Conservation (phyloP, 371 early-diverging fungal species). For the Saksenaea oblongispora region DNA sequence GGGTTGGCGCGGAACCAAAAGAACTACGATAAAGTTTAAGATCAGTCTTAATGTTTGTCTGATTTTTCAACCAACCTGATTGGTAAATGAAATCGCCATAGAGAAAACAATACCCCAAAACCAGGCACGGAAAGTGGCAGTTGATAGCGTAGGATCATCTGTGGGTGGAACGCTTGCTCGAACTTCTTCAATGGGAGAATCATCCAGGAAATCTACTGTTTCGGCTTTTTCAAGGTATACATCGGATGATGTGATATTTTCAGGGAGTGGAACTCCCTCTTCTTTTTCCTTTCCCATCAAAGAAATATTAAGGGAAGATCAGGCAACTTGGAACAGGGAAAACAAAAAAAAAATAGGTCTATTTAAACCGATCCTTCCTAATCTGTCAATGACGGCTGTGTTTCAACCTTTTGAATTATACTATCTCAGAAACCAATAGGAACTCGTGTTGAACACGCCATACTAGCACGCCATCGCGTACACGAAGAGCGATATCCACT, state of each 20-base stretch:
- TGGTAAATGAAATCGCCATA: constrained; percentile 63
- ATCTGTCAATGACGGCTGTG: neutral
- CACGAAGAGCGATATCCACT: neutral
- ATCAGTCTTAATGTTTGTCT: neutral
- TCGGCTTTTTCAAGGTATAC: constrained; percentile 1
- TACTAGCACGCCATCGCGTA: constrained; percentile 2
- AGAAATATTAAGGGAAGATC: neutral
- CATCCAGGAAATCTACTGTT: constrained; percentile 36
- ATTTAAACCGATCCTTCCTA: neutral
- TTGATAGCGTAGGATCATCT: constrained; percentile 69
- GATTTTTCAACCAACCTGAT: constrained; percentile 45
- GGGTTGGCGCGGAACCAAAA: constrained; percentile 77
- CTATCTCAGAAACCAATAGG: neutral
- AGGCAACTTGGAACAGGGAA: neutral
- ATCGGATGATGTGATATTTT: neutral
- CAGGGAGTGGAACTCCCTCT: neutral
- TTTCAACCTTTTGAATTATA: neutral
- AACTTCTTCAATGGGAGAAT: constrained; percentile 74
- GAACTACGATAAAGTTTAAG: constrained; percentile 27
- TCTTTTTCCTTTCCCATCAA: constrained; percentile 1
- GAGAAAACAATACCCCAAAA: constrained; percentile 71
- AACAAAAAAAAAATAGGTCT: neutral
- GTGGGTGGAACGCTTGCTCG: constrained; percentile 64
- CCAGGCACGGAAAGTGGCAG: constrained; percentile 78
- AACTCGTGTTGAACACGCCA: neutral